Evolutionary conservation across 805 yeast genomes (phyloP), one percentile per base, ranked within the genome.

Genomic region (Cyberlindnera saturnus): DNA sequence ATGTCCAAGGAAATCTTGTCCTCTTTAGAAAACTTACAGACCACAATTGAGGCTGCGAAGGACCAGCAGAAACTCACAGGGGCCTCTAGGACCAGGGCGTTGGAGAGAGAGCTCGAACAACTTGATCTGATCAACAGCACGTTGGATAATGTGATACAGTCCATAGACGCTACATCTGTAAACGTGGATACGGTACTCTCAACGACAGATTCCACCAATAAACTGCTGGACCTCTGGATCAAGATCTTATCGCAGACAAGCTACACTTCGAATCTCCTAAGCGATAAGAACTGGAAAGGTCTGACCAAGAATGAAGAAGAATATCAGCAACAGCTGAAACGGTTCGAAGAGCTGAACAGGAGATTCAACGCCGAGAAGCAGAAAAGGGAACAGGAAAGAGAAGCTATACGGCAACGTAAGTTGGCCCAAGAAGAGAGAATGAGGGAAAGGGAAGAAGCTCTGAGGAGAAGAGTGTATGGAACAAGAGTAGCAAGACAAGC

Each of bases 181-280:
- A 55, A 55, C 32, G 16, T 56, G 9, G 52, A 50, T 6, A 38
- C 36, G 4, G 39, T 53, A 1, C 32, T 53, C 4, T 35, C 44
- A 8, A 69, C 79, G 5, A 67, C 78, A 35, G 69, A 66, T 33
- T 69, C 71, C 28, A 71, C 81, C 0, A 69, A 75, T 42, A 64
- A 65, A 20, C 62, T 81, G 20, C 59, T 81, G 19, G 81, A 75
- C 44, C 69, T 77, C 18, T 81, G 85, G 85, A 71, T 76, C 41
- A 67, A 73, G 48, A 79, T 81, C 39, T 68, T 81, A 17, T 78
- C 83, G 14, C 85, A 81, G 52, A 75, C 83, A 18, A 73, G 74
- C 31, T 75, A 77, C 52, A 74, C 81, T 4, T 65, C 69, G 23
- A 69, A 71, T 9, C 57, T 77, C 16, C 63, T 79, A 48, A 65